Conservation (phyloP, 371 early-diverging fungal genomes). For the Capillidium heterosporum region DNA sequence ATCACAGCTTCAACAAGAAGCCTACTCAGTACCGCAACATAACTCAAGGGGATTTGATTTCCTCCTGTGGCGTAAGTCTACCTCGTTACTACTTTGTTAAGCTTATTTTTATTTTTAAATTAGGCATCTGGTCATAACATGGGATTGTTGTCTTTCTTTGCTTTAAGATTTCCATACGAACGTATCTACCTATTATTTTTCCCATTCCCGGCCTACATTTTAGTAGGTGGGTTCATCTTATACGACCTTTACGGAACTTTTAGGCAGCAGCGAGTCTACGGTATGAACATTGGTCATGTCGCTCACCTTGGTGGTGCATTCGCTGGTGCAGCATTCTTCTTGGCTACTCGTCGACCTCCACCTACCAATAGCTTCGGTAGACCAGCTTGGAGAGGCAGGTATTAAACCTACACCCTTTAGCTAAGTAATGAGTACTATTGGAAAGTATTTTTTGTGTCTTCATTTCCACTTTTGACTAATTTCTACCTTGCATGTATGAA, state of each 20-base stretch:
- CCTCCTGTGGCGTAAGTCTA: background rate
- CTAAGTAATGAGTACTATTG: too few relatives aligned
- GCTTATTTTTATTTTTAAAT: background rate
- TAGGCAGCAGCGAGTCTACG: background rate
- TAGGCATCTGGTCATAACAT: slow-evolving; percentile 1
- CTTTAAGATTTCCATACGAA: background rate
- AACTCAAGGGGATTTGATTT: background rate
- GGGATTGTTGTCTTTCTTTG: background rate
- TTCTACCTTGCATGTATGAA: too few relatives aligned
- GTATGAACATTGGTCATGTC: background rate
- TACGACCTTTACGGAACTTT: background rate
- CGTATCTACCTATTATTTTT: background rate
- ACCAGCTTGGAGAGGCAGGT: too few relatives aligned
- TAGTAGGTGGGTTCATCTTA: background rate
- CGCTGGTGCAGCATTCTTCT: background rate
- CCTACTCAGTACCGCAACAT: background rate
- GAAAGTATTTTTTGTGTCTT: too few relatives aligned
- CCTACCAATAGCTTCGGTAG: too few relatives aligned
- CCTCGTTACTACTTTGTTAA: background rate
- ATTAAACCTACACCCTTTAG: too few relatives aligned
- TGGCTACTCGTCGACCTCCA: background rate
- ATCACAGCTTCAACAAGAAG: background rate
- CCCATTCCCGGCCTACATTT: background rate
- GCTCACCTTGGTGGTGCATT: slow-evolving; percentile 4
- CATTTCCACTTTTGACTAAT: too few relatives aligned